These are phyloP conservation scores for Pleodorina starrii DNA, from an alignment of 139 green algal species.

Conservation along the genomic window DNA sequence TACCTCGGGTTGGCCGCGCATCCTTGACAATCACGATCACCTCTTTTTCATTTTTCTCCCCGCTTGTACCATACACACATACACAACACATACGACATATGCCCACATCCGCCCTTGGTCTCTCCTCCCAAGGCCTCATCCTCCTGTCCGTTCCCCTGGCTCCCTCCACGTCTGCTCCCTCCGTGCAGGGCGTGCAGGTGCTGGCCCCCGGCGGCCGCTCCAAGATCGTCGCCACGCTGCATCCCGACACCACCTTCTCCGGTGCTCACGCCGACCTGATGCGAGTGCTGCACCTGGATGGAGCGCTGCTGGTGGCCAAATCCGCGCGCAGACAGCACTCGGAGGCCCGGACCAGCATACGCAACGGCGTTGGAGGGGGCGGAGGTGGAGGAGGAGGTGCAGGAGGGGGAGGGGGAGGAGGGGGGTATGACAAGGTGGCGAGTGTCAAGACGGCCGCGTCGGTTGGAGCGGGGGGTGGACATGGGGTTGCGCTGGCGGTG, in stretches of 20 bases:
- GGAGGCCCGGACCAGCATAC: neutral
- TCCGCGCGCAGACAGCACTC: neutral
- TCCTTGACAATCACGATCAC: too few relatives aligned
- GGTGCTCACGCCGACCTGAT: conserved; percentile 37
- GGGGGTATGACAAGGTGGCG: neutral
- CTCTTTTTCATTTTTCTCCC: too few relatives aligned
- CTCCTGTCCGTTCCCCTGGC: too few relatives aligned
- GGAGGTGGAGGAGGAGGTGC: neutral
- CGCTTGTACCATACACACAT: too few relatives aligned
- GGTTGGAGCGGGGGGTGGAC: too few relatives aligned
- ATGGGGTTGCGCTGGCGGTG: too few relatives aligned
- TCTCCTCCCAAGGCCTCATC: too few relatives aligned
- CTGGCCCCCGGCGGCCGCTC: neutral
- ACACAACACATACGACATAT: too few relatives aligned
- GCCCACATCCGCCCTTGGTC: too few relatives aligned
- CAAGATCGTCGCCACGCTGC: conserved; percentile 5
- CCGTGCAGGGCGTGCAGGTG: neutral
- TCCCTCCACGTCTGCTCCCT: too few relatives aligned
- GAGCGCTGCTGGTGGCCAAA: neutral
- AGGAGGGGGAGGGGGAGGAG: neutral
- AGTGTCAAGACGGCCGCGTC: too few relatives aligned
- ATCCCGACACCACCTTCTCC: conserved; percentile 34
- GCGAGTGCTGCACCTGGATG: conserved; percentile 20
- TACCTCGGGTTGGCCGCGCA: too few relatives aligned
- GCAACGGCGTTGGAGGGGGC: neutral